Evolutionary conservation across 139 green algal genomes (phyloP), one percentile per base, ranked within the genome.

Genomic region (Chlorella ohadii): DNA sequence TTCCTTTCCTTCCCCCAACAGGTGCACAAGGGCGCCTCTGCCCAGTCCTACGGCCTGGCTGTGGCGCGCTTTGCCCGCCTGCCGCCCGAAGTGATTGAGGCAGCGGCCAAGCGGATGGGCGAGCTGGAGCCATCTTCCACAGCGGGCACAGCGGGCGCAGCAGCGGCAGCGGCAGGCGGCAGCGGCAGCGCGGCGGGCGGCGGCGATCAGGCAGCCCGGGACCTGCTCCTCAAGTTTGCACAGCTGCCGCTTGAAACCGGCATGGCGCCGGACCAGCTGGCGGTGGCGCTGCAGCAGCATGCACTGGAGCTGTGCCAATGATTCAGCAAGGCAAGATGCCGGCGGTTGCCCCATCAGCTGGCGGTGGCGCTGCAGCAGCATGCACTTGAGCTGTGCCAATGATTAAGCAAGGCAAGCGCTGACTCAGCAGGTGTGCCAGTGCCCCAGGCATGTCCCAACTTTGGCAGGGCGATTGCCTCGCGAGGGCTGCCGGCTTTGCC

Each of bases 31-130:
- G 96, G 97, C 20, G 88, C 95, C 7, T 98, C 94, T 87, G 96
- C 98, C 84, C 91, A 98, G 88, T 97, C 93, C 15, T 99, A 99
- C 79, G 97, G 96, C 39, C 98, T 99, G 73, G 92, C 98, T 65
- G 95, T 98, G 11, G 96, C 96, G 13, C 94, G 98, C 88, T 97
- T 93, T 87, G 94, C 96, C 12, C 87, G 90, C 61, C 98, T 99
- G 85, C 97, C 97, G 6, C 59, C 89, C 4, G 83, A 90, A 2
- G 96, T 99, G 25, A 89, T 98, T 22, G 88, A 91, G 56, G 70
- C 92, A 55, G 76, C 76, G 4, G 96, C 96, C 9, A 92, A 91
- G 51, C 65, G 86, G 3, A 95, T 96, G 78, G 93, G 95, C 12
- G 90, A 96, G 87, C 88, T 98, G 57, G 95, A 84, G 34, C 66